Conservation (phyloP, 2,329 filamentous ascomycete genomes). For the Chalaropsis thielavioides region DNA sequence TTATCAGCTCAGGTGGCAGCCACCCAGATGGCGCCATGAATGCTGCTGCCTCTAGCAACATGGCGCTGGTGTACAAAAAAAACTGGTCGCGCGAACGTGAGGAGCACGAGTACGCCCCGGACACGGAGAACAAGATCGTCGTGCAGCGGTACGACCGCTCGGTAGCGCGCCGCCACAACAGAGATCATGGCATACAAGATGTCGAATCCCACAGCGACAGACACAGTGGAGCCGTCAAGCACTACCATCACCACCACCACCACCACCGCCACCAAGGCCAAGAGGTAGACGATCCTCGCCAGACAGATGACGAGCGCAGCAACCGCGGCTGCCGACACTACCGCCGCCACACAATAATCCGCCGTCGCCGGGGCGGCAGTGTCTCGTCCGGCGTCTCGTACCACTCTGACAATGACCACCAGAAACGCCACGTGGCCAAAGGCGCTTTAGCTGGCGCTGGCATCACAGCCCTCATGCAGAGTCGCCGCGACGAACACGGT, state of each 20-base stretch:
- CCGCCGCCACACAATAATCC: constrained; percentile 30
- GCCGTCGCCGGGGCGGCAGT: constrained; percentile 32
- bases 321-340: constrained; percentile 31
- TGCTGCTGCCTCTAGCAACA: constrained; percentile 22
- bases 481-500: constrained; percentile 37
- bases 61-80: constrained; percentile 24
- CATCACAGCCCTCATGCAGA: constrained; percentile 42
- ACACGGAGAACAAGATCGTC: constrained; percentile 5
- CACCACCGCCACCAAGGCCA: constrained; percentile 26
- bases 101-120: constrained; percentile 42
- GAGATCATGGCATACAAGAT: constrained; percentile 39
- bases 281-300: constrained; percentile 21
- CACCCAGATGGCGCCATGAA: constrained; percentile 20
- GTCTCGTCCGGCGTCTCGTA: constrained; percentile 25
- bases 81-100: constrained; percentile 24
- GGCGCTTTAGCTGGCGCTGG: constrained; percentile 52
- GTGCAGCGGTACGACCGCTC: constrained; percentile 14
- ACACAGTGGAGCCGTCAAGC: constrained; percentile 21
- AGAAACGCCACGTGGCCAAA: constrained; percentile 46
- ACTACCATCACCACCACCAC: constrained; percentile 26
- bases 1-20: constrained; percentile 35
- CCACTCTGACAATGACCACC: constrained; percentile 25
- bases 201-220: constrained; percentile 26
- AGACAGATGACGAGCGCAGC: constrained; percentile 28
- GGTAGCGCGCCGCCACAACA: constrained; percentile 26